Base-by-base conservation (phyloP, 1,139 yeast genomes). In the Pichia sp. region DNA sequence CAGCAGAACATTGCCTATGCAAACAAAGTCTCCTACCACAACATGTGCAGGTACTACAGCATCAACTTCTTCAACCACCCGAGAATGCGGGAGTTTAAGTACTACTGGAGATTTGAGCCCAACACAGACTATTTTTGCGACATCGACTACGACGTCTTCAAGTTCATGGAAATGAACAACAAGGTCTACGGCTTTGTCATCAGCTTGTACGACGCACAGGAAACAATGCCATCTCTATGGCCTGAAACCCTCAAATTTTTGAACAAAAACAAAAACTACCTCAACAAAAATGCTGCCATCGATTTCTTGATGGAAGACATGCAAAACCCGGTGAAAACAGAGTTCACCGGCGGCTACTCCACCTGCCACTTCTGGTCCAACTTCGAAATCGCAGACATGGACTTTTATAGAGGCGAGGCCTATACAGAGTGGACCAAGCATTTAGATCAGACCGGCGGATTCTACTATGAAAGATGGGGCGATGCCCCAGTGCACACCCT, bases 321-420 rank as follows among this genome's bases (percentile, higher is more conserved):
- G 56, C 87, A 82, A 65, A 75, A 81, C 58, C 89, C 90, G 0
- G 69, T 76, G 29, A 84, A 82, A 62, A 76, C 74, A 36, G 62
- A 69, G 41, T 64, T 65, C 4, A 78, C 90, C 0, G 74, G 80
- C 31, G 92, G 93, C 2, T 88, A 87, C 70, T 86, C 93, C 10
- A 84, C 93, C 0, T 88, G 96, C 64, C 96, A 88, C 69, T 88
- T 87, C 68, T 88, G 96, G 96, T 82, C 92, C 45, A 88, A 88
- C 69, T 88, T 88, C 64, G 96, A 88, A 66, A 80, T 88, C 59
- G 95, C 85, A 26, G 85, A 87, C 62, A 79, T 89, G 85, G 90
- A 87, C 61, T 89, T 89, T 62, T 87, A 76, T 72, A 72, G 96
- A 46, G 71, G 78, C 23, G 82, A 85, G 58, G 81, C 87, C 1